phyloP scores from a whole-genome alignment of 2,329 filamentous ascomycete genomes.

The Lachnellula arida region DNA sequence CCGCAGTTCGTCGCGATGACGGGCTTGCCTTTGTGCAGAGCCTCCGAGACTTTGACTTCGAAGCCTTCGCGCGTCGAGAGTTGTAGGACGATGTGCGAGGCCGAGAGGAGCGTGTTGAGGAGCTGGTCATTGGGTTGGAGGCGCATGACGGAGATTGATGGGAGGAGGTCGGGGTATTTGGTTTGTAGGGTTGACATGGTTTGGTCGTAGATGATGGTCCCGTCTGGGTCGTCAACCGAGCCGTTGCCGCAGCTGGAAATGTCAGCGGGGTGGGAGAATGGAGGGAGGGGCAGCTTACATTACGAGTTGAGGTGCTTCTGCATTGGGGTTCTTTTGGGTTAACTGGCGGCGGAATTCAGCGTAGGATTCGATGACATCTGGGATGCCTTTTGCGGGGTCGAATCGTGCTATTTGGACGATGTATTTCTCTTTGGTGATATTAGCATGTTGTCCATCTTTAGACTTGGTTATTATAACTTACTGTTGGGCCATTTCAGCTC shows the following conservation, averaged over 20 bases:
- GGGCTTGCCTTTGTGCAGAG: constrained; percentile 72
- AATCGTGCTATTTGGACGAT: constrained; percentile 79
- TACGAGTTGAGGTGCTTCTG: constrained; percentile 64
- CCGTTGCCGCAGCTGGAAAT: constrained; percentile 59
- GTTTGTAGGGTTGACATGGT: constrained; percentile 63
- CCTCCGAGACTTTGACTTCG: constrained; percentile 82
- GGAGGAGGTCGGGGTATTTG: constrained; percentile 55
- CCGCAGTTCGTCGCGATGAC: constrained; percentile 71
- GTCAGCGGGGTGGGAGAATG: neutral
- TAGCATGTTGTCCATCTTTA: neutral
- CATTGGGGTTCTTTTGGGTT: constrained; percentile 43
- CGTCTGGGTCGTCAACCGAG: constrained; percentile 77
- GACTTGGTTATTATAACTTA: constrained; percentile 20
- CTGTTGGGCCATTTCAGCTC: constrained; percentile 52
- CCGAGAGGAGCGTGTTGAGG: constrained; percentile 70
- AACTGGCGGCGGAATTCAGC: constrained; percentile 63
- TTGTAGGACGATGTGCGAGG: constrained; percentile 69
- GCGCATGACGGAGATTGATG: constrained; percentile 70
- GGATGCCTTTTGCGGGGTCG: constrained; percentile 78
- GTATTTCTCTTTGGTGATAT: constrained; percentile 51
- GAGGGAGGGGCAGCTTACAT: constrained; percentile 41
- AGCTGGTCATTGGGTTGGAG: constrained; percentile 75
- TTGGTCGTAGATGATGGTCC: constrained; percentile 64
- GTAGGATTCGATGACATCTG: constrained; percentile 71
- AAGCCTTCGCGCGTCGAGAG: constrained; percentile 79